Base-by-base conservation (phyloP, 306 rosid species). In the Begonia peltatifolia region DNA sequence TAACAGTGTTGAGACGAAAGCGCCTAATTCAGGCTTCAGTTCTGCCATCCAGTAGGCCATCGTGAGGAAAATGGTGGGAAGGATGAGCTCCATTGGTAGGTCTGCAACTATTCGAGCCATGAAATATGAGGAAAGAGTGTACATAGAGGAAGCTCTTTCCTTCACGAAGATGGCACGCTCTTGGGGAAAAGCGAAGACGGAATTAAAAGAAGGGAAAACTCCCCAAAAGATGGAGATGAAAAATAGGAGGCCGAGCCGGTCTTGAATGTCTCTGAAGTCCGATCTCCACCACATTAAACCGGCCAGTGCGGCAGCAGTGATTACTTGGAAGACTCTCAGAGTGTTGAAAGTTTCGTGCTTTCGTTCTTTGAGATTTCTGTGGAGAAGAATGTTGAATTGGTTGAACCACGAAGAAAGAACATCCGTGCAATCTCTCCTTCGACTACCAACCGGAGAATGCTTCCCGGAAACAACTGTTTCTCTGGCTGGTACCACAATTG, bases 271-370 rank as follows among this genome's bases (percentile, higher is more conserved):
- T 17, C 61, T 59, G 42, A 60, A 79, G 23, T 79, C 80, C 0
- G 94, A 88, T 61, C 77, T 87, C 96, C 96, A 88, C 96, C 96
- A 88, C 94, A 88, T 84, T 54, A 88, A 13, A 42, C 96, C 96
- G 0, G 96, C 76, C 3, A 88, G 59, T 14, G 79, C 35, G 18
- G 96, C 77, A 1, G 84, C 94, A 0, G 86, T 70, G 18, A 77
- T 52, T 5, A 84, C 96, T 63, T 88, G 96, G 56, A 66, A 77
- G 25, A 88, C 82, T 49, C 96, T 48, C 3, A 88, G 80, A 0
- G 79, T 63, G 70, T 88, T 74, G 69, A 84, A 88, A 23, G 96
- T 73, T 64, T 88, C 96, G 11, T 81, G 90, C 57, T 77, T 81
- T 69, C 94, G 69, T 57, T 88, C 96, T 43, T 79, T 88, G 60